Evolutionary conservation across 1,139 yeast genomes (phyloP), one percentile per base, ranked within the genome.

Genomic region (Debaryomyces sp.): DNA sequence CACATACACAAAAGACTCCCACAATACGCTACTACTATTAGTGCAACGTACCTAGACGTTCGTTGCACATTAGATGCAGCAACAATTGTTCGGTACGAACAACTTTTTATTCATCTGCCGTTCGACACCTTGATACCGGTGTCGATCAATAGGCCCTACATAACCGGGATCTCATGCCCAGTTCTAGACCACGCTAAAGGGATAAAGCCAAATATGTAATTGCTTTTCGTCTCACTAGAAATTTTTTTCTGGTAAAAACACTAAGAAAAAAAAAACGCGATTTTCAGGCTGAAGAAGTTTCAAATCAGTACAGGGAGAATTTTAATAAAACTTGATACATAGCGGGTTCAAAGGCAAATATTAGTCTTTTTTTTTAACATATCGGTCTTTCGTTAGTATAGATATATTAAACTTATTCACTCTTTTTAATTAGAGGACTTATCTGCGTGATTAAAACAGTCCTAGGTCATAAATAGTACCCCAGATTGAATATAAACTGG

Each of bases 321-420:
- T 41, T 41, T 41, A 41, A 29, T 40, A 40, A 41, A 41, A 41
- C 36, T 41, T 32, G 43, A 30, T 41, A 41, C 43, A 41, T 41
- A 32, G 36, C 37, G 35, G 33, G 21, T 30, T n/a, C 27, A 27
- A 21, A 27, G 26, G 10, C 22, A 12, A 12, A 41, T 30, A 35
- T 10, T 22, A 35, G 38, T 22, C 22, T 21, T 35, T 30, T 39
- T 37, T 15, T 41, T 41, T n/a, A 30, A 30, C 22, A 13, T 41
- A 41, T 30, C 43, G 30, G 43, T 41, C 43, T 21, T 41, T 41
- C 43, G 43, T 21, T 41, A 41, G 36, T 30, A 41, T 41, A 41
- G 36, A 30, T 30, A 41, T 21, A 30, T 30, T 30, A 6, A 41
- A 30, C 26, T 32, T 32, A 21, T 30, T 2, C 43, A 22, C 29